Conservation (phyloP, 371 early-diverging fungal species). For the Fennellomyces sp. region DNA sequence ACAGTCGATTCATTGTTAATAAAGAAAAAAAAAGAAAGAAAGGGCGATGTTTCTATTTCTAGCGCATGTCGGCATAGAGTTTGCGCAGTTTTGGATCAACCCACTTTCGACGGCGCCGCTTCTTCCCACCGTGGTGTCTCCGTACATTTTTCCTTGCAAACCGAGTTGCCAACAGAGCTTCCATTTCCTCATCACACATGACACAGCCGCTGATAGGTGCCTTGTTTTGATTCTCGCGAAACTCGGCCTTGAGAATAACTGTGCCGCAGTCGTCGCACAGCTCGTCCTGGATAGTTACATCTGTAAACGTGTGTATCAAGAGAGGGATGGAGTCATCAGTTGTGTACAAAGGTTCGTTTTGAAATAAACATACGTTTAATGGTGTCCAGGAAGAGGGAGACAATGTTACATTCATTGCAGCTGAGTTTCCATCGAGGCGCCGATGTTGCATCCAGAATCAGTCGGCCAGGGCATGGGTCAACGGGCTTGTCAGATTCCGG, state of each 20-base stretch:
- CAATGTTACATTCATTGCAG: slow-evolving; percentile 55
- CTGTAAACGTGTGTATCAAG: slow-evolving; percentile 17
- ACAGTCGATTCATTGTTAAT: not conserved
- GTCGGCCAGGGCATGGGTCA: slow-evolving; percentile 42
- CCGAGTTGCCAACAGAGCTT: slow-evolving; percentile 40
- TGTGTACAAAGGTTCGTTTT: not conserved
- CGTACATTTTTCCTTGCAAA: slow-evolving; percentile 29
- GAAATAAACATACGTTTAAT: too few species aligned
- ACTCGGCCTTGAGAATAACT: slow-evolving; percentile 41
- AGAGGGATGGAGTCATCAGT: not conserved
- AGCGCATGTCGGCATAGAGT: slow-evolving; percentile 32
- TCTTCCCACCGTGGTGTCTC: slow-evolving; percentile 22
- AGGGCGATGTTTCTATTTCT: not conserved
- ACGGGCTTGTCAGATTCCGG: slow-evolving; percentile 38
- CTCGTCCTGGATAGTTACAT: slow-evolving; percentile 28
- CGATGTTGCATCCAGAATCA: slow-evolving; percentile 56
- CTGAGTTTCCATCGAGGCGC: slow-evolving; percentile 58
- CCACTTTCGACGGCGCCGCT: slow-evolving; percentile 18
- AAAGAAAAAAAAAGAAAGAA: not conserved
- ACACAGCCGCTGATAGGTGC: slow-evolving; percentile 43
- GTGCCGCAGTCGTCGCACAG: slow-evolving; percentile 47
- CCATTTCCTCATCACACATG: slow-evolving; percentile 55
- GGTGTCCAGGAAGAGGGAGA: slow-evolving; percentile 46
- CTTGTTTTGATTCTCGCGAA: slow-evolving; percentile 50
- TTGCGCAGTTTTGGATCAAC: slow-evolving; percentile 25